A percentile compares a stretch with the other conserved stretches of the same genome.
Evolutionary conservation across 2,329 filamentous ascomycete genomes (phyloP).

Genomic region (Metarhizium brunneum): DNA sequence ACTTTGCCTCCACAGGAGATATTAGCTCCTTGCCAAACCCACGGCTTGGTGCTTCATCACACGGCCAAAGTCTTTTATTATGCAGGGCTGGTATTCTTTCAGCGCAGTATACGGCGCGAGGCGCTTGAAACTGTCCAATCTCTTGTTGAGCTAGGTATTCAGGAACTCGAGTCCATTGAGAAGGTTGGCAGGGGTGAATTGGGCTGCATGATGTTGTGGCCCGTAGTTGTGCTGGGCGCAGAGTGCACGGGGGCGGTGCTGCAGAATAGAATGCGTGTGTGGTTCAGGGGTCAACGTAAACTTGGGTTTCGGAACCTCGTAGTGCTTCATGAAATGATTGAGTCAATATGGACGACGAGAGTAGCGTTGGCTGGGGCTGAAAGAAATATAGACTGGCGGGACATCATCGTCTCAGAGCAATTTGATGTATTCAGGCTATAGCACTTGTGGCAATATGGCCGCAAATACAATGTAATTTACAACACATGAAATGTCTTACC

Average conservation of each 20-base stretch:
- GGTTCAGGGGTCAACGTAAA: slow-evolving; percentile 21
- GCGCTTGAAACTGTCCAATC: slow-evolving; percentile 17
- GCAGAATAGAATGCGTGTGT: slow-evolving; percentile 19
- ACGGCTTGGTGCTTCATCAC: slow-evolving; percentile 15
- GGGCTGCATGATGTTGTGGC: slow-evolving; percentile 26
- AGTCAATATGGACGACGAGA: slow-evolving; percentile 19
- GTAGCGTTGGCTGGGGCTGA: slow-evolving; percentile 1
- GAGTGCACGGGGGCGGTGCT: slow-evolving; percentile 19
- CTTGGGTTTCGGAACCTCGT: slow-evolving; percentile 25
- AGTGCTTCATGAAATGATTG: slow-evolving; percentile 20
- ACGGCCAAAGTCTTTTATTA: slow-evolving; percentile 24
- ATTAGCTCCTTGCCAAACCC: slow-evolving; percentile 9
- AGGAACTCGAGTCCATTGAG: slow-evolving; percentile 23
- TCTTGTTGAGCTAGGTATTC: slow-evolving; percentile 20
- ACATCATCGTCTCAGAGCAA: slow-evolving; percentile 20
- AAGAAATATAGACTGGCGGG: slow-evolving; percentile 20
- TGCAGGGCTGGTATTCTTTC: slow-evolving; percentile 23
- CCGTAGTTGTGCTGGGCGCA: slow-evolving; percentile 23
- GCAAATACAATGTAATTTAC: too few relatives aligned
- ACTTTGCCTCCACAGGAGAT: slow-evolving; percentile 5
- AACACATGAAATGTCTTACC: too few relatives aligned
- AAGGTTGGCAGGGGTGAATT: slow-evolving; percentile 16
- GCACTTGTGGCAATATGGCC: neutral
- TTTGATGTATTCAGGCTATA: slow-evolving; percentile 20
- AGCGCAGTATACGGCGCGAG: slow-evolving; percentile 19